Evolutionary conservation across 1,139 yeast genomes (phyloP).

Genomic region (Suhomyces bokatorum): DNA sequence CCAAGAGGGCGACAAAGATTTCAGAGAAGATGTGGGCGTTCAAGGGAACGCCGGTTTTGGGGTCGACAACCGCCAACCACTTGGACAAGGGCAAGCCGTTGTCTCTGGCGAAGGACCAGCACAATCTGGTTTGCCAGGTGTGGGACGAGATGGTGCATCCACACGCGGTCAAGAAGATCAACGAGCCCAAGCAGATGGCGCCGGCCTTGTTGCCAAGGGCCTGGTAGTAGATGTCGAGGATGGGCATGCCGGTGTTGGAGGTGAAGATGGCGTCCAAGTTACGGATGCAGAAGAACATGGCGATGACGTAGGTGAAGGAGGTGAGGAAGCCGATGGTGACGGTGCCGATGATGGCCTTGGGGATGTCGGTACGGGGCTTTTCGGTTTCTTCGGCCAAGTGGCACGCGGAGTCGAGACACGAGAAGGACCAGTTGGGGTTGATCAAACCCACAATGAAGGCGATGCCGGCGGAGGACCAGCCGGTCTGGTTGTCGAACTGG

Average conservation of each 20-base stretch:
- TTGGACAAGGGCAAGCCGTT: conserved; percentile 47
- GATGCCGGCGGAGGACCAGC: conserved; percentile 60
- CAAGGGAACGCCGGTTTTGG: conserved; percentile 45
- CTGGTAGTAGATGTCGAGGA: conserved; percentile 61
- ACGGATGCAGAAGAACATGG: conserved; percentile 62
- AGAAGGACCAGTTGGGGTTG: conserved; percentile 69
- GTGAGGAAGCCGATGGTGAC: conserved; percentile 67
- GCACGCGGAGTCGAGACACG: conserved; percentile 69
- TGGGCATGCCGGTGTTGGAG: conserved; percentile 60
- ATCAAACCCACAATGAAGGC: conserved; percentile 67
- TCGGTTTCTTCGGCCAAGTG: conserved; percentile 70
- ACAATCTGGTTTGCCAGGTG: conserved; percentile 74
- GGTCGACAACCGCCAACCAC: conserved; percentile 42
- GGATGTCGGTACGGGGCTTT: conserved; percentile 59
- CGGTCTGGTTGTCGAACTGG: conserved; percentile 61
- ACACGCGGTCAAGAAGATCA: conserved; percentile 60
- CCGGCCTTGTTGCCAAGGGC: conserved; percentile 56
- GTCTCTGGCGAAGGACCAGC: conserved; percentile 81
- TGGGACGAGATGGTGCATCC: conserved; percentile 74
- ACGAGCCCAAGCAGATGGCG: conserved; percentile 57
- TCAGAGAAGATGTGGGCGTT: conserved; percentile 47
- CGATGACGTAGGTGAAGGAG: conserved; percentile 56
- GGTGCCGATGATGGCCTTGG: conserved; percentile 63
- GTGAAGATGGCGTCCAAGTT: conserved; percentile 48
- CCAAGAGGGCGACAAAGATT: conserved; percentile 40